A percentile compares a stretch with the other conserved stretches of the same genome.
Conservation (phyloP, 768 basidiomycete genomes). For the Hebeloma cylindrosporum region DNA sequence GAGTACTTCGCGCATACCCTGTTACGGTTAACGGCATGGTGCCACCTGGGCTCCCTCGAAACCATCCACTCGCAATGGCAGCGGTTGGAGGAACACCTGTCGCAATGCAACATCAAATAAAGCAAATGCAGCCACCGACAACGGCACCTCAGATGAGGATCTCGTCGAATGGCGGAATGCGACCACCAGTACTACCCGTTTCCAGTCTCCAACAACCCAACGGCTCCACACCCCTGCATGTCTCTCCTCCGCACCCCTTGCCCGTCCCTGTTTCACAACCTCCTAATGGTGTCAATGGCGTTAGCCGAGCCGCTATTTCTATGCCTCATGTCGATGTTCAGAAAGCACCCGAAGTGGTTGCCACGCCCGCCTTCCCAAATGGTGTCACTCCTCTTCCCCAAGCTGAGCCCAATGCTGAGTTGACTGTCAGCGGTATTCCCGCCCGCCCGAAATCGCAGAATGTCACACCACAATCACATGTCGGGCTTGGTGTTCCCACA, state of each 20-base stretch:
- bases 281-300: slow-evolving; percentile 36
- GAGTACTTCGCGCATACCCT: too few species aligned
- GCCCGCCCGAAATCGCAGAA: slow-evolving; percentile 48
- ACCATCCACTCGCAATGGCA: slow-evolving; percentile 55
- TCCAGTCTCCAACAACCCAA: slow-evolving; percentile 24
- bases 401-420: slow-evolving; percentile 23
- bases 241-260: slow-evolving; percentile 41
- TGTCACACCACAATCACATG: slow-evolving; percentile 35
- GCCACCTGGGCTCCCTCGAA: slow-evolving; percentile 22
- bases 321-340: slow-evolving; percentile 47
- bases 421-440: slow-evolving; percentile 24
- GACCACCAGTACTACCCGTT: slow-evolving; percentile 42
- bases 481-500: too few species aligned
- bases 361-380: slow-evolving; percentile 32
- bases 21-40: too few species aligned
- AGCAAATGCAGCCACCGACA: slow-evolving; percentile 60
- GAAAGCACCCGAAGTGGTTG: slow-evolving; percentile 32
- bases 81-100: too few species aligned
- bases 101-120: slow-evolving; percentile 59
- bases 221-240: too few species aligned
- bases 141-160: slow-evolving; percentile 59
- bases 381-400: slow-evolving; percentile 32
- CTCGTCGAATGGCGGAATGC: slow-evolving; percentile 57
- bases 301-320: slow-evolving; percentile 42
- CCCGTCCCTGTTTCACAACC: slow-evolving; percentile 29